These are phyloP conservation scores for Aspergillus sp. DNA, from an alignment of 2,329 filamentous ascomycete species.

Conservation along the genomic window DNA sequence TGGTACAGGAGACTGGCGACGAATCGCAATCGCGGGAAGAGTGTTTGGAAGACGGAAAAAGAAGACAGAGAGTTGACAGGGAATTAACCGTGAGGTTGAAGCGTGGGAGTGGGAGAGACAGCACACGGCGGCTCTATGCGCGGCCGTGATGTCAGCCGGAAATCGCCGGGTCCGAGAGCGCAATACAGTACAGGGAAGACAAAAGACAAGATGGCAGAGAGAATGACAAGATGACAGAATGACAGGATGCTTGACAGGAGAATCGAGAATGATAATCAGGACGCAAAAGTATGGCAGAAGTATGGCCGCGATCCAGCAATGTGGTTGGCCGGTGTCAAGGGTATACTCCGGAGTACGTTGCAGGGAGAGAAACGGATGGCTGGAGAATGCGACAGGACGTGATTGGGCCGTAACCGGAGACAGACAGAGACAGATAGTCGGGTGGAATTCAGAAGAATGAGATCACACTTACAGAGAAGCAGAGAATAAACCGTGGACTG, in stretches of 20 bases:
- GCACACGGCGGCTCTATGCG: constrained; percentile 9
- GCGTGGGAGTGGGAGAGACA: not conserved
- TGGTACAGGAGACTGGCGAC: no score
- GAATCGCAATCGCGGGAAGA: no score
- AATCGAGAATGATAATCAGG: no score
- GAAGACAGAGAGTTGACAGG: no score
- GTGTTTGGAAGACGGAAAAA: no score
- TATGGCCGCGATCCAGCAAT: not conserved
- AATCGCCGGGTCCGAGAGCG: constrained; percentile 14
- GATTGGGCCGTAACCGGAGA: no score
- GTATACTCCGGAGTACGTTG: not conserved
- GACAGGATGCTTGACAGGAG: not conserved
- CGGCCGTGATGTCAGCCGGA: constrained; percentile 8
- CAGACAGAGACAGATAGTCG: no score
- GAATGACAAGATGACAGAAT: not conserved
- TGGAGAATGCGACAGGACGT: constrained; percentile 1
- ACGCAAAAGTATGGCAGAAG: not conserved
- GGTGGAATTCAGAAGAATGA: no score
- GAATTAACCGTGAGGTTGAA: not conserved
- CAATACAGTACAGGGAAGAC: not conserved
- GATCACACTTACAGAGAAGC: no score
- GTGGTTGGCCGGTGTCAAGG: not conserved
- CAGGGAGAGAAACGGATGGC: not conserved
- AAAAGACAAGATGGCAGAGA: not conserved
- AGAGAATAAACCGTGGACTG: no score